Evolutionary conservation across 176 grass and related monocot species (phyloP), one percentile per base, ranked within the genome.

Genomic region (Coix lacrymajobi): DNA sequence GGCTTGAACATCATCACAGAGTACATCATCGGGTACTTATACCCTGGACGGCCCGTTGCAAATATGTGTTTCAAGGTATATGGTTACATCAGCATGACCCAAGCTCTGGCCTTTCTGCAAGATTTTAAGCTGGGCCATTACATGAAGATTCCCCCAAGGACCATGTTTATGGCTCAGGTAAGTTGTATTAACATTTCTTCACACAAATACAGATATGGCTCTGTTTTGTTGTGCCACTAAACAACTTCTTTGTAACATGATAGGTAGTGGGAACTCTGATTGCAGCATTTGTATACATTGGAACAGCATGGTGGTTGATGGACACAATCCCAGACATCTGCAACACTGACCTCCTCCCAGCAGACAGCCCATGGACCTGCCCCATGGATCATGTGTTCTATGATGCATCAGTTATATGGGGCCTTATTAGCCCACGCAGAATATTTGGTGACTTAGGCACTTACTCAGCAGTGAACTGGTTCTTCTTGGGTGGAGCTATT

Each of bases 1-100:
- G 96, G 92, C 2, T 77, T 98, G 78, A 98, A 98, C 75, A 79
- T 98, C 38, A 95, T 98, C 30, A 98, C 96, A 3, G 96, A 98
- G 67, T 98, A 98, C 32, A 86, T 95, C 49, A 98, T 98, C 82
- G 96, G 95, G 11, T 98, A 98, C 66, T 26, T 98, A 41, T 98
- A 98, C 41, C 92, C 96, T 0, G 92, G 96, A 17, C 84, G 89
- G 2, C 96, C 95, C 0, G 96, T 98, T 4, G 96, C 96, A 40
- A 98, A 98, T 62, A 98, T 98, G 96, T 95, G 96, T 64, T 98
- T 98, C 87, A 98, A 98, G 78, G 96, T 98, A 19, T 98, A 98
- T 64, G 96, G 96, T 10, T 95, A 93, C 71, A 91, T 98, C 77
- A 95, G 95, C 84, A 95, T 95, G 90, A 82, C 8, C 7, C 96